These are phyloP conservation scores for Psidium guajava DNA, from an alignment of 345 rosid species.

Conservation along the genomic window DNA sequence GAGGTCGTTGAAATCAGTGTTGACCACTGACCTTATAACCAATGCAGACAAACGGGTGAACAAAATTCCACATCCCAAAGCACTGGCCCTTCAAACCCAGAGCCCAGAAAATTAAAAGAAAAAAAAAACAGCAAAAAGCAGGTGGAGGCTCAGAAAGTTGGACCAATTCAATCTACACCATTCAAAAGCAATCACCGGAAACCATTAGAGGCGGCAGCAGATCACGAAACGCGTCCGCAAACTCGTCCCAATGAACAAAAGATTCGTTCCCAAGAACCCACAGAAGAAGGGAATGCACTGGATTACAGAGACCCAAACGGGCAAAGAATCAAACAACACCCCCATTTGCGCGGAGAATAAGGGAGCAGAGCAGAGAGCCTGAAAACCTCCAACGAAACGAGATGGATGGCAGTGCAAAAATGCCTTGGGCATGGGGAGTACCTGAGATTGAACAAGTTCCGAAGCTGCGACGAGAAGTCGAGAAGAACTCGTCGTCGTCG, in stretches of 20 bases:
- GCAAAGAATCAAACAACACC: background rate
- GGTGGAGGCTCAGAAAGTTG: background rate
- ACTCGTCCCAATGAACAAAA: background rate
- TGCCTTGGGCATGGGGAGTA: background rate
- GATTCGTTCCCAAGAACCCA: background rate
- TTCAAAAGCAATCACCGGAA: background rate
- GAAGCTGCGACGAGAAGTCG: background rate
- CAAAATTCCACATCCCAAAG: background rate
- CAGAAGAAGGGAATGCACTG: background rate
- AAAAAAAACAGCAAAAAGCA: background rate
- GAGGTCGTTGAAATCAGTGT: background rate
- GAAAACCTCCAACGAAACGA: background rate
- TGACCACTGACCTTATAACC: background rate
- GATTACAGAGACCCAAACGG: background rate
- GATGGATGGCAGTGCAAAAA: background rate
- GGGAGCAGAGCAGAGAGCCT: background rate
- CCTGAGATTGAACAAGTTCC: background rate
- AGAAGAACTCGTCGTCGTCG: background rate
- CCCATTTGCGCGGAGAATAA: background rate
- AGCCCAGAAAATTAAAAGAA: background rate
- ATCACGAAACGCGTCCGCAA: background rate
- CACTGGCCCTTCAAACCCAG: background rate
- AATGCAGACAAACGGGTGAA: background rate
- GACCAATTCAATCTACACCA: background rate
- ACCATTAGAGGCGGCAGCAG: background rate